These are phyloP conservation scores for Chimonanthus salicifolius DNA, from an alignment of 164 flowering plant species.

Conservation along the genomic window DNA sequence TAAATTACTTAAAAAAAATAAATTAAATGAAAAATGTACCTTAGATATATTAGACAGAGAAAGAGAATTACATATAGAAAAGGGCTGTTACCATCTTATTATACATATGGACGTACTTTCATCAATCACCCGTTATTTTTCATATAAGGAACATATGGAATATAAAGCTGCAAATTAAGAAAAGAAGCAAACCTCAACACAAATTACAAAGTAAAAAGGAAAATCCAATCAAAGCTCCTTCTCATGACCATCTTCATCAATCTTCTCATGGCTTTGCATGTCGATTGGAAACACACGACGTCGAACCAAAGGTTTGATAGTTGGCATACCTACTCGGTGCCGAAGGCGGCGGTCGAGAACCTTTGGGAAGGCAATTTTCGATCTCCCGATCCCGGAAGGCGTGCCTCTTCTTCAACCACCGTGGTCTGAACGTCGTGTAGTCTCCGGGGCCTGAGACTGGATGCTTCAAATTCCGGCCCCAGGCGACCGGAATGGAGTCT, in stretches of 20 bases:
- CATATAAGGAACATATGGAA: too few relatives aligned
- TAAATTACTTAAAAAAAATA: too few relatives aligned
- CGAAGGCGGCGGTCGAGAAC: conserved; percentile 44
- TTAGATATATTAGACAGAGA: too few relatives aligned
- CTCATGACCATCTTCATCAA: neutral
- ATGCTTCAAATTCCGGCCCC: conserved; percentile 16
- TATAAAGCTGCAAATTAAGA: too few relatives aligned
- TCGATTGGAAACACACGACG: conserved; percentile 14
- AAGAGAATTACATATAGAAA: too few relatives aligned
- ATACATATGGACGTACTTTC: too few relatives aligned
- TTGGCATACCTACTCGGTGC: conserved; percentile 75
- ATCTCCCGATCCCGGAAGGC: conserved; percentile 28
- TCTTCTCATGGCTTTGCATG: neutral
- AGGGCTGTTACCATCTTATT: too few relatives aligned
- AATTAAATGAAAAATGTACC: too few relatives aligned
- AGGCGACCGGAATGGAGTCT: neutral
- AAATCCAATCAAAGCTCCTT: neutral
- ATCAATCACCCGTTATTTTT: too few relatives aligned
- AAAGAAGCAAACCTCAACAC: too few relatives aligned
- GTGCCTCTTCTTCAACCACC: conserved; percentile 6
- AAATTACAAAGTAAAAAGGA: too few relatives aligned
- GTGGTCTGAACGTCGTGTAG: conserved; percentile 17
- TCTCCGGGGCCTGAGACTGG: neutral
- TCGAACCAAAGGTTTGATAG: conserved; percentile 31
- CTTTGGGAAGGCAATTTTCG: conserved; percentile 61